These are phyloP conservation scores for Termitomyces eurrhizus DNA, from an alignment of 768 basidiomycete species.

Conservation along the genomic window DNA sequence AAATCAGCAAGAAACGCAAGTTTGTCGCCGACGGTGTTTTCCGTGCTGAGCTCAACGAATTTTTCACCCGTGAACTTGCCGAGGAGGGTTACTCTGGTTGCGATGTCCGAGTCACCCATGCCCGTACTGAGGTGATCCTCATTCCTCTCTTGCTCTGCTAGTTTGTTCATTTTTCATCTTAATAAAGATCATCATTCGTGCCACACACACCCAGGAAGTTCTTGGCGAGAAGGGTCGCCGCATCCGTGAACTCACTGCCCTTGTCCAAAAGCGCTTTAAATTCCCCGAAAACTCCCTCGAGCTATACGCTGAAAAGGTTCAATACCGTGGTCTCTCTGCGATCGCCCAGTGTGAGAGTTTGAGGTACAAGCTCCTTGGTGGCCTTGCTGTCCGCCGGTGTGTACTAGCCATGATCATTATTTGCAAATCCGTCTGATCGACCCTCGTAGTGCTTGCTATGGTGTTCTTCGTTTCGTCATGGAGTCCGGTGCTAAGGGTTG, in stretches of 20 bases:
- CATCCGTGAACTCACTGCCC: conserved; percentile 96
- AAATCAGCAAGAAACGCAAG: conserved; percentile 98
- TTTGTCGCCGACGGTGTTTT: conserved; percentile 98
- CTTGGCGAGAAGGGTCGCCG: conserved; percentile 99
- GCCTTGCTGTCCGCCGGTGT: conserved; percentile 96
- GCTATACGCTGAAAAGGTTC: conserved; percentile 99
- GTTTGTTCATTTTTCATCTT: conserved; percentile 5
- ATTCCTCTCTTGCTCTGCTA: neutral
- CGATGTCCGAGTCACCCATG: conserved; percentile 99
- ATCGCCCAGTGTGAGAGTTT: conserved; percentile 98
- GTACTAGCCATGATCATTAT: conserved; percentile 23
- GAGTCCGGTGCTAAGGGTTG: conserved; percentile 99
- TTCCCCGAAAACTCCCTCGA: conserved; percentile 99
- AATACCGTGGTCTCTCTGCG: conserved; percentile 95
- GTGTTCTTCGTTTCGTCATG: conserved; percentile 99
- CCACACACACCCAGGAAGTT: conserved; percentile 98
- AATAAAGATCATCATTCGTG: conserved; percentile 95
- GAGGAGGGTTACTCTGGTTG: conserved; percentile 99
- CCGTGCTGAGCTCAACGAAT: conserved; percentile 98
- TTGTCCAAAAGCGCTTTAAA: conserved; percentile 99
- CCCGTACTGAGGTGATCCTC: conserved; percentile 82
- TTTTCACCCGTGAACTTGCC: conserved; percentile 96
- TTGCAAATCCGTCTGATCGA: neutral
- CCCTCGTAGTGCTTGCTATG: conserved; percentile 84
- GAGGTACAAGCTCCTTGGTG: conserved; percentile 98